Conservation (phyloP, 768 basidiomycete species). For the Auricularia heimuer region DNA sequence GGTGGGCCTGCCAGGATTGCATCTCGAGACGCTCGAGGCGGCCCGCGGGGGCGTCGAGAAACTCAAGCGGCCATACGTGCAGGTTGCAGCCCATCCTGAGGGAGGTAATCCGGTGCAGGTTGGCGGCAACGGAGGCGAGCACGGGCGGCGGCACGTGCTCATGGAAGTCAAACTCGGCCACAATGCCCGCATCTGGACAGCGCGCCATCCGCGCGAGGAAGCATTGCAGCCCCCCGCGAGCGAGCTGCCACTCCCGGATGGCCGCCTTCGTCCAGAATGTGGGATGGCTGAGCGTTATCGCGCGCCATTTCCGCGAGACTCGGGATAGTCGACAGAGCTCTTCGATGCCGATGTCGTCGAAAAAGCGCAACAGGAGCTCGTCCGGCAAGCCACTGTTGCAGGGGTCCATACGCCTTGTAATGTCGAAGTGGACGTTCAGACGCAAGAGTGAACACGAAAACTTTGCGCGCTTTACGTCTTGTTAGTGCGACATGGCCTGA, state of each 20-base stretch:
- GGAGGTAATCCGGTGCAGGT: not conserved
- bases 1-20: not conserved
- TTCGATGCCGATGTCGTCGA: not conserved
- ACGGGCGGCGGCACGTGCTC: not conserved
- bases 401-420: no score
- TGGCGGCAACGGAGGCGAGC: not conserved
- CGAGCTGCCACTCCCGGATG: not conserved
- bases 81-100: not conserved
- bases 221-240: not conserved
- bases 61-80: not conserved
- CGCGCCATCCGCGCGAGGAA: not conserved
- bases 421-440: no score
- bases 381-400: not conserved
- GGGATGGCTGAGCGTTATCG: not conserved
- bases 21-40: not conserved
- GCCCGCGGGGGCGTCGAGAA: not conserved
- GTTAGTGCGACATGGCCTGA: no score
- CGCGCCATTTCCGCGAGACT: not conserved
- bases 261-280: not conserved
- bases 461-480: no score
- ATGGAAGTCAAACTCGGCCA: not conserved
- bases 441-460: no score
- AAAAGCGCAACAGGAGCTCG: not conserved
- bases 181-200: not conserved
- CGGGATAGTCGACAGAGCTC: not conserved